Evolutionary conservation across 164 flowering plant genomes (phyloP).

Genomic region (Santalum album): DNA sequence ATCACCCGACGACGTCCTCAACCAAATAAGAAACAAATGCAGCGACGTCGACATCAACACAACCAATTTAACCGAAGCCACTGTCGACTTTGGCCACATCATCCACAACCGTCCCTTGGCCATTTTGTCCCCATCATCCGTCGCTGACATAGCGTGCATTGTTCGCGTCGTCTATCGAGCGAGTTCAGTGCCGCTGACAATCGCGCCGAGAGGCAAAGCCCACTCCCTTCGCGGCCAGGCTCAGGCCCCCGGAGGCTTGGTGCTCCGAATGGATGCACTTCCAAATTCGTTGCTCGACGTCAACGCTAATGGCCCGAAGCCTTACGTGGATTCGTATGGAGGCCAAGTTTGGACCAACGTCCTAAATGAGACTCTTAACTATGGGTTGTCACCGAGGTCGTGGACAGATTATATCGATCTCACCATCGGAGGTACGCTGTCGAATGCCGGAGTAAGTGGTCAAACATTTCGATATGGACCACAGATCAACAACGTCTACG

Average conservation of each 20-base stretch:
- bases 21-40: too few species aligned
- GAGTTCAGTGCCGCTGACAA: background rate
- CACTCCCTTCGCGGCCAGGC: background rate
- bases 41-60: too few species aligned
- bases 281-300: too few species aligned
- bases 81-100: background rate
- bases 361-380: constrained; percentile 21
- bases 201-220: background rate
- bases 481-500: constrained; percentile 34
- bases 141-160: background rate
- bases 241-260: background rate
- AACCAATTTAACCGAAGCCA: background rate
- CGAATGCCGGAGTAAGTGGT: constrained; percentile 47
- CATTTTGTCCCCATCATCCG: background rate
- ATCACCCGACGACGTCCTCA: too few species aligned
- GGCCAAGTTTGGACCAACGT: constrained; percentile 38
- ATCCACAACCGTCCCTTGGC: background rate
- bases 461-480: constrained; percentile 43
- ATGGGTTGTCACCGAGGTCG: constrained; percentile 32
- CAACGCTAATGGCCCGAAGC: too few species aligned
- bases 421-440: constrained; percentile 41
- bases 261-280: too few species aligned
- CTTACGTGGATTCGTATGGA: constrained; percentile 39
- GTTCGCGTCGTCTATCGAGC: background rate
- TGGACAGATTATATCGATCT: constrained; percentile 44